Percentiles rank a stretch among this genome's conserved stretches.
These are phyloP conservation scores for Poteriospumella lacustris DNA, from an alignment of 108 stramenopile genomes.

Conservation along the genomic window DNA sequence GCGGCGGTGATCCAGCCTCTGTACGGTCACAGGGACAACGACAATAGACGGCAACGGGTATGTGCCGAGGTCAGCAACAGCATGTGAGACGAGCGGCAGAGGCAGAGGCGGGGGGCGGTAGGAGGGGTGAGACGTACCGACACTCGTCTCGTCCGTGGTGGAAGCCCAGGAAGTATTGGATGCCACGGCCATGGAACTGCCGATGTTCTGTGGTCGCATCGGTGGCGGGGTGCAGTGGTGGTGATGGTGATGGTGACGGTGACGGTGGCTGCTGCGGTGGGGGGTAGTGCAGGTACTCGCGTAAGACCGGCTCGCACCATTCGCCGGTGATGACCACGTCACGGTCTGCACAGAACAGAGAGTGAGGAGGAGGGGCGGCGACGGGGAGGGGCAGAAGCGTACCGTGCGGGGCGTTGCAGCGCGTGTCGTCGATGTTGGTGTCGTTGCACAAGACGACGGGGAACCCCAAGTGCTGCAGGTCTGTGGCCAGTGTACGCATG, in stretches of 20 bases:
- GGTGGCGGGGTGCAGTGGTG: too few species aligned
- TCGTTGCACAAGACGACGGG: neutral
- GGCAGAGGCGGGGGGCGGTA: neutral
- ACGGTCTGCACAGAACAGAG: neutral
- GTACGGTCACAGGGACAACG: neutral
- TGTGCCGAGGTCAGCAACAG: neutral
- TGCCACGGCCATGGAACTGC: neutral
- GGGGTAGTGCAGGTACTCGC: neutral
- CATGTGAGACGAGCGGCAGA: neutral
- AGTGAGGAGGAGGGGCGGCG: too few species aligned
- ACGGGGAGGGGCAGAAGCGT: too few species aligned
- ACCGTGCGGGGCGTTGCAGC: neutral
- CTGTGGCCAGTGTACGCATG: neutral
- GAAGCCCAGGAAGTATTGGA: constrained; percentile 24
- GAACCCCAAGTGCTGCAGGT: neutral
- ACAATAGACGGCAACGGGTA: neutral
- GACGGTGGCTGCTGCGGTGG: neutral
- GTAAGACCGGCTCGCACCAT: constrained; percentile 9
- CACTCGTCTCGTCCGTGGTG: neutral
- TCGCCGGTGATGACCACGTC: constrained; percentile 19
- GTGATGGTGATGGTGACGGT: too few species aligned
- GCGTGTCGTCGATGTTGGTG: neutral
- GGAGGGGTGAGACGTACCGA: neutral
- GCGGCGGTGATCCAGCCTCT: constrained; percentile 4
- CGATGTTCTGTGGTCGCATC: neutral